Base-by-base conservation (phyloP, 129 eudicot species). In the Tanacetum coccineum region DNA sequence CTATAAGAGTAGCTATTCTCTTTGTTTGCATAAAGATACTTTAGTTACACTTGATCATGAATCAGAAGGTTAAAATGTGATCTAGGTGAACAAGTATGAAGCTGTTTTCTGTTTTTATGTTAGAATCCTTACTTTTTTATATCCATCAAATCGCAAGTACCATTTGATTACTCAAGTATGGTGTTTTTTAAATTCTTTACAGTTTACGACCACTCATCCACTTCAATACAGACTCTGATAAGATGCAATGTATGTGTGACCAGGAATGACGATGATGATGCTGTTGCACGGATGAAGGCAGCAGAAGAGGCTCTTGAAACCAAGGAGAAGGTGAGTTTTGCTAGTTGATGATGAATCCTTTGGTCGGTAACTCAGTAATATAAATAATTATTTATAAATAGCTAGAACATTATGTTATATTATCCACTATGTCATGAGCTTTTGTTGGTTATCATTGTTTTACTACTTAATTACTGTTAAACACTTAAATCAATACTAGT, bases 251-350 rank as follows among this genome's bases (percentile, higher is more conserved):
- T 60, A 17, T 22, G 17, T 64, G 64, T 83, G 70, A 59, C 62
- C 83, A 89, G 96, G 81, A 87, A 89, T 52, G 86, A 79, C 39
- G 77, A 75, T 61, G 80, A 76, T 82, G 99, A 89, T 73, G 73
- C 99, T 68, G 62, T 94, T 48, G 90, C 88, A 68, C 87, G 49
- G 66, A 94, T 89, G 99, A 85, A 76, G 76, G 97, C 95, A 52
- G 83, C 92, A 64, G 95, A 81, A 69, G 93, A 87, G 70, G 86
- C 87, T 6, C 81, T 89, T 80, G 88, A 81, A 81, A 76, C 86
- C 36, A 94, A 94, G 79, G 87, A 86, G 40, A 88, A 88, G 89
- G 96, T 88, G 58, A 17, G 40, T 36, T 8, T 13, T 36, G 30
- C 39, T 48, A 32, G 47, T 14, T 36, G 50, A 4, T 53, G 36